Evolutionary conservation across 495 filamentous ascomycete genomes (phyloP).

Genomic region (Penicillium bialowiezense): DNA sequence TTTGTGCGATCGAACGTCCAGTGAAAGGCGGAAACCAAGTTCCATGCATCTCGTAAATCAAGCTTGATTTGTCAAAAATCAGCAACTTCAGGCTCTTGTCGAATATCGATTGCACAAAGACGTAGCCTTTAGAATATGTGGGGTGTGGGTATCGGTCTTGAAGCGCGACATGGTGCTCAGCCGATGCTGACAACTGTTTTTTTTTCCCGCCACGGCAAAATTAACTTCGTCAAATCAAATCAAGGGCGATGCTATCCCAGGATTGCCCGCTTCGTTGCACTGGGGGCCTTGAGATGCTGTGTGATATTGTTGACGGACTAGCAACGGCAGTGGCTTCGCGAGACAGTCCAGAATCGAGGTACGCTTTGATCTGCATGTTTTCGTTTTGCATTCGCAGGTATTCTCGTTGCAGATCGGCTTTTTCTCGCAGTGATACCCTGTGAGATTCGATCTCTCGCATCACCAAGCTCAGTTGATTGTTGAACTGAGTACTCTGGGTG

Average conservation of each 20-base stretch:
- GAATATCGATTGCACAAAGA: too few species aligned
- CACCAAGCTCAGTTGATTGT: slow-evolving; percentile 20
- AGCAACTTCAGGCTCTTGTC: too few species aligned
- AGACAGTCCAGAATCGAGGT: slow-evolving; percentile 16
- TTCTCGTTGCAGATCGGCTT: slow-evolving; percentile 18
- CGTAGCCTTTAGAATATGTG: too few species aligned
- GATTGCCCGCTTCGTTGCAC: slow-evolving; percentile 18
- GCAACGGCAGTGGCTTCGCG: slow-evolving; percentile 6
- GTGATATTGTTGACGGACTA: slow-evolving; percentile 4
- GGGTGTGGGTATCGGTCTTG: too few species aligned
- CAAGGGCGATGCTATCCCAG: slow-evolving; percentile 30
- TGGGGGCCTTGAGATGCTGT: slow-evolving; percentile 9
- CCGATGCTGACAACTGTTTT: too few species aligned
- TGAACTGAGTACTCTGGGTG: slow-evolving; percentile 10
- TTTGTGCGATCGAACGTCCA: neutral
- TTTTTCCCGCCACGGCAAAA: too few species aligned
- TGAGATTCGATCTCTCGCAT: slow-evolving; percentile 23
- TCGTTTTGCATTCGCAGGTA: slow-evolving; percentile 20
- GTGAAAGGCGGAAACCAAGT: neutral
- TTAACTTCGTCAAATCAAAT: slow-evolving; percentile 30
- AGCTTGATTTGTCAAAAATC: too few species aligned
- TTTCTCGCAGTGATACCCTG: slow-evolving; percentile 11
- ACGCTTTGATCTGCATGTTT: slow-evolving; percentile 21
- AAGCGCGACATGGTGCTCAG: too few species aligned
- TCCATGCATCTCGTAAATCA: neutral